Evolutionary conservation across 306 rosid genomes (phyloP).

Genomic region (Adenanthera pavonina): DNA sequence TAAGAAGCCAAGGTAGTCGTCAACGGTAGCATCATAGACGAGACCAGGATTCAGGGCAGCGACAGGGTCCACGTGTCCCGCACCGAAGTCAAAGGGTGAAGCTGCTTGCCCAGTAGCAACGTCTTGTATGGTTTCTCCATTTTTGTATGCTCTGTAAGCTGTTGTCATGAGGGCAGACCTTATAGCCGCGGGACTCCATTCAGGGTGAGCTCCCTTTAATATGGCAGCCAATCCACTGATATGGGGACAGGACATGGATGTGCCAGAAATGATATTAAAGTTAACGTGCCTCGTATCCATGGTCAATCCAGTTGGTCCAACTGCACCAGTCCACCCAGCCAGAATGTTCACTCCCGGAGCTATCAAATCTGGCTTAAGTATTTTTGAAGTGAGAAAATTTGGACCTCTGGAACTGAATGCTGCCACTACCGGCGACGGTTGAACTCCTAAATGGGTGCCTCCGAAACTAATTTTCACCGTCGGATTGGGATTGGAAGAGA

Average conservation of each 20-base stretch:
- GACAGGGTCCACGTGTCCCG: conserved; percentile 85
- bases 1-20: conserved; percentile 71
- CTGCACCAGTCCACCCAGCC: conserved; percentile 85
- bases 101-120: conserved; percentile 62
- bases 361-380: conserved; percentile 87
- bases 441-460: conserved; percentile 62
- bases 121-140: conserved; percentile 60
- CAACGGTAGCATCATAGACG: conserved; percentile 65
- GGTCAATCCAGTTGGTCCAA: conserved; percentile 71
- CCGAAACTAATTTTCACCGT: conserved; percentile 58
- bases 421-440: conserved; percentile 90
- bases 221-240: conserved; percentile 86
- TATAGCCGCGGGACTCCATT: conserved; percentile 92
- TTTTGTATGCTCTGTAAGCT: conserved; percentile 61
- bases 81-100: conserved; percentile 81
- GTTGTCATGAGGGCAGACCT: conserved; percentile 96
- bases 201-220: conserved; percentile 71
- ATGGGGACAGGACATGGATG: conserved; percentile 98
- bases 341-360: conserved; percentile 94
- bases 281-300: conserved; percentile 58
- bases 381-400: conserved; percentile 62
- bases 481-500: conserved; percentile 53
- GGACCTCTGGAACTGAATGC: conserved; percentile 97
- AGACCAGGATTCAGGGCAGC: conserved; percentile 95
- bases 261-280: conserved; percentile 89